These are phyloP conservation scores for Magnaporthales sp. DNA, from an alignment of 2,329 filamentous ascomycete species.

Conservation along the genomic window DNA sequence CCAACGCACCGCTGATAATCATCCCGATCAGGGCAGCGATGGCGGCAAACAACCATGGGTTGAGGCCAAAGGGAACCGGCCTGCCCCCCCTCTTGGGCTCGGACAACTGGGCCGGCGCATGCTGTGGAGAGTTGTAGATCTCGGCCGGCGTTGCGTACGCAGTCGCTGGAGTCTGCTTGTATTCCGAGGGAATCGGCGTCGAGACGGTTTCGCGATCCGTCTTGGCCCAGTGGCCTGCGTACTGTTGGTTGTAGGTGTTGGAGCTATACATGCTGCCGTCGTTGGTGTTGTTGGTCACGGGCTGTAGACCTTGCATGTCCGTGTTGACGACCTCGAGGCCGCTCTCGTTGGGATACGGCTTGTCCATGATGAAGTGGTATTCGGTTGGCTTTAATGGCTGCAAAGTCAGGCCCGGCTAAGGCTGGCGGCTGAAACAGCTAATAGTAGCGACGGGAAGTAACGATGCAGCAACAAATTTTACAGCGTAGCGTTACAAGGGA, in stretches of 20 bases:
- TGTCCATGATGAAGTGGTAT: background rate
- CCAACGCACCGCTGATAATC: background rate
- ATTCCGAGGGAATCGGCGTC: background rate
- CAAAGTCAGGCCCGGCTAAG: background rate
- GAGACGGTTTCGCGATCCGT: background rate
- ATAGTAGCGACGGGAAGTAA: background rate
- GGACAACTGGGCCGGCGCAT: background rate
- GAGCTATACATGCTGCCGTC: background rate
- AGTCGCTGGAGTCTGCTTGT: background rate
- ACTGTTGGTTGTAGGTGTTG: background rate
- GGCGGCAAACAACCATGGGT: slow-evolving; percentile 1
- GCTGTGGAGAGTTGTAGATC: background rate
- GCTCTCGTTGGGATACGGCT: background rate
- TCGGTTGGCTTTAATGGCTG: background rate
- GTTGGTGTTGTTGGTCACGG: background rate
- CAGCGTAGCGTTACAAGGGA: background rate
- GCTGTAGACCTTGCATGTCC: background rate
- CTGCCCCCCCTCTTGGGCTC: background rate
- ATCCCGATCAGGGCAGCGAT: slow-evolving; percentile 2
- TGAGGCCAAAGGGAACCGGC: background rate
- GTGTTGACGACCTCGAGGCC: background rate
- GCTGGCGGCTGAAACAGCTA: too few species aligned
- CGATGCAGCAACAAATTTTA: background rate
- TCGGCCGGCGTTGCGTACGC: background rate
- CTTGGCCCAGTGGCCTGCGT: background rate